Conservation (phyloP, 106 monocot species). For the Platanthera zijinensis region DNA sequence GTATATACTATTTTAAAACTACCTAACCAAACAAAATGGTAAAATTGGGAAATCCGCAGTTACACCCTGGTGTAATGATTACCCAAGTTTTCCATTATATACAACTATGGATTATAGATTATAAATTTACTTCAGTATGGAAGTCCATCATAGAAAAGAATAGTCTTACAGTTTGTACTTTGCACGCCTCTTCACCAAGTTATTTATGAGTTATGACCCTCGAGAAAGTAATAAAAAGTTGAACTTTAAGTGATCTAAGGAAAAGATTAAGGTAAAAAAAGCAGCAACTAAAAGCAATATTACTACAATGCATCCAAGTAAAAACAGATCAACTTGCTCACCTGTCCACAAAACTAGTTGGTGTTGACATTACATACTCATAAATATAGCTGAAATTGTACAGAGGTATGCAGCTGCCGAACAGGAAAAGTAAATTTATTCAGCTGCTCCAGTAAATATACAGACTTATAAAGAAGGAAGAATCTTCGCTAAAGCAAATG, state of each 20-base stretch:
- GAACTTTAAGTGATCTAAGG: not conserved
- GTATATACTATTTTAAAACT: too few species aligned
- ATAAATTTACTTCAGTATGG: not conserved
- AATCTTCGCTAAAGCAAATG: not conserved
- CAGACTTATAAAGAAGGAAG: not conserved
- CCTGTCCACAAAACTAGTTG: slow-evolving; percentile 30
- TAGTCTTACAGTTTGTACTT: not conserved
- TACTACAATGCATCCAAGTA: not conserved
- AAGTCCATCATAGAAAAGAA: not conserved
- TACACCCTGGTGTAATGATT: too few species aligned
- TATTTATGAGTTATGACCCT: not conserved
- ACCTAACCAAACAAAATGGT: too few species aligned
- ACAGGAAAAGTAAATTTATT: not conserved
- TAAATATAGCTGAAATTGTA: slow-evolving; percentile 28
- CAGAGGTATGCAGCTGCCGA: slow-evolving; percentile 27
- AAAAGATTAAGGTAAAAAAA: not conserved
- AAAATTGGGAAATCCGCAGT: too few species aligned
- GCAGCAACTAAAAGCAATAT: not conserved
- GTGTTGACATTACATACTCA: slow-evolving; percentile 19
- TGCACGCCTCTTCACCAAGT: not conserved
- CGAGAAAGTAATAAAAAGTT: not conserved
- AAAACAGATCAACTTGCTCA: slow-evolving; percentile 5
- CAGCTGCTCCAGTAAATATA: not conserved
- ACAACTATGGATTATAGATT: too few species aligned
- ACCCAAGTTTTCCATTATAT: too few species aligned